A percentile compares a stretch with the other conserved stretches of the same genome.
phyloP scores from a whole-genome alignment of 1,139 yeast species.

The Saccharomycopsis hybrid region DNA sequence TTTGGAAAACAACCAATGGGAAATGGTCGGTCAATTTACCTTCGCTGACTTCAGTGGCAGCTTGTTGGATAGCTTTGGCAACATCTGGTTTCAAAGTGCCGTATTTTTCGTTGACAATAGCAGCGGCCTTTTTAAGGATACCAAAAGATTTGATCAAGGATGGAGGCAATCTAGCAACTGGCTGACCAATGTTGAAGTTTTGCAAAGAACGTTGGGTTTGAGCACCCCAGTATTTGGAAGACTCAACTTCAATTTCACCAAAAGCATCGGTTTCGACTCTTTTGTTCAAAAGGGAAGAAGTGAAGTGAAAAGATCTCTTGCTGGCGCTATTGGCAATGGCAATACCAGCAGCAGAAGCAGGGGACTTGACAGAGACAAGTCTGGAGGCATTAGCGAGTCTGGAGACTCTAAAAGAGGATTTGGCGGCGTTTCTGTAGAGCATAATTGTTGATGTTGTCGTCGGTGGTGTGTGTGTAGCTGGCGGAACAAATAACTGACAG shows the following conservation, averaged over 20 bases:
- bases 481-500: too few relatives aligned
- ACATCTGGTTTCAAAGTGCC: conserved; percentile 79
- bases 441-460: neutral
- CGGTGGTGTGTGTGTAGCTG: neutral
- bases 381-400: neutral
- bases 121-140: conserved; percentile 88
- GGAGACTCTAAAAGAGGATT: neutral
- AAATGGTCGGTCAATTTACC: conserved; percentile 91
- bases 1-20: conserved; percentile 97
- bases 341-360: neutral
- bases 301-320: conserved; percentile 17
- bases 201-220: conserved; percentile 92
- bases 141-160: conserved; percentile 93
- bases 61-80: conserved; percentile 79
- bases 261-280: conserved; percentile 93
- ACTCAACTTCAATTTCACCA: conserved; percentile 89
- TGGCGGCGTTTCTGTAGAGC: conserved; percentile 14
- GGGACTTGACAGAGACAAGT: neutral
- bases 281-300: conserved; percentile 25
- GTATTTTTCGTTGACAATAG: conserved; percentile 76
- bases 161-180: conserved; percentile 82
- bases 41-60: conserved; percentile 90
- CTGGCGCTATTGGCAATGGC: neutral
- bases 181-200: conserved; percentile 94
- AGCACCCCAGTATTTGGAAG: conserved; percentile 91